These are phyloP conservation scores for Cryptococcus sp. DNA, from an alignment of 1,284 basidiomycete genomes.

Conservation along the genomic window DNA sequence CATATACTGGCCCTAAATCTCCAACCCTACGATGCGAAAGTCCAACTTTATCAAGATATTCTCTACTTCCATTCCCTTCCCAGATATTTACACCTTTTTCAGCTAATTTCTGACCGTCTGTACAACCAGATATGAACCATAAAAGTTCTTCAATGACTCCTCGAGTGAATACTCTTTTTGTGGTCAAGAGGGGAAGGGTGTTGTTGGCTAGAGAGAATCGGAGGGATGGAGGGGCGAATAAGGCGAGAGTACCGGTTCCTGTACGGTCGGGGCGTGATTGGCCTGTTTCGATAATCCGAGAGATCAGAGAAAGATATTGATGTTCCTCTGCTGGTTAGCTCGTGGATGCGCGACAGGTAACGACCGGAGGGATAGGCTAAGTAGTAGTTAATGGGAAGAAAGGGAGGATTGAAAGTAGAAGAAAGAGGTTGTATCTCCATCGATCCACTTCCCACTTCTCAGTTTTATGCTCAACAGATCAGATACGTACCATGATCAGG, in stretches of 20 bases:
- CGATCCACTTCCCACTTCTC: not conserved
- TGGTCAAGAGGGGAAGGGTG: constrained; percentile 84
- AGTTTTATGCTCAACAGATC: not conserved
- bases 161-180: constrained; percentile 87
- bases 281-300: constrained; percentile 67
- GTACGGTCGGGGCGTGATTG: constrained; percentile 80
- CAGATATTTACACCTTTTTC: constrained; percentile 91
- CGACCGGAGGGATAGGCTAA: no score
- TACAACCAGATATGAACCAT: constrained; percentile 87
- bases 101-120: constrained; percentile 73
- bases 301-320: constrained; percentile 80
- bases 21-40: constrained; percentile 80
- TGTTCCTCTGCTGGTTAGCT: constrained; percentile 58
- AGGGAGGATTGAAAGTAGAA: no score
- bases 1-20: constrained; percentile 94
- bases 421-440: no score
- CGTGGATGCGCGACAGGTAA: not conserved
- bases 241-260: constrained; percentile 81
- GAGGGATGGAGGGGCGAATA: constrained; percentile 83
- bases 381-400: not conserved
- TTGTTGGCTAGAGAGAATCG: constrained; percentile 75
- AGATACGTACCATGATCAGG: constrained; percentile 33
- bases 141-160: constrained; percentile 92
- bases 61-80: constrained; percentile 91
- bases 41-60: constrained; percentile 80